Percentiles rank a stretch among this genome's conserved stretches.
Conservation (phyloP, 2,329 filamentous ascomycete genomes). For the Verticillium dahliae region DNA sequence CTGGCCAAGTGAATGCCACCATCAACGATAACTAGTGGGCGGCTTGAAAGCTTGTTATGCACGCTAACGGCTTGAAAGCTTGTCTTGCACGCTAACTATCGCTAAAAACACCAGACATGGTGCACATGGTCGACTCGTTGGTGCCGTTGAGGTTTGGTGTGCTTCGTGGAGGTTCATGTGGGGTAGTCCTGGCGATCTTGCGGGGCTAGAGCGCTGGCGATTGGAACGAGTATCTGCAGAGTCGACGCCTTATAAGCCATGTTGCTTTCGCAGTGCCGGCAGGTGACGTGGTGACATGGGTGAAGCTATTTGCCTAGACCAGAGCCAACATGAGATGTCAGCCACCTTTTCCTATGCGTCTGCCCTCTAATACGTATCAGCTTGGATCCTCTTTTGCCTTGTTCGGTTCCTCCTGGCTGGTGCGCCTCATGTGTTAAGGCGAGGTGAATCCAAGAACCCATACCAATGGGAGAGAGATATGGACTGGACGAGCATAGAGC, state of each 20-base stretch:
- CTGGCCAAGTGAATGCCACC: too few species aligned
- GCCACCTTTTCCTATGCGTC: too few species aligned
- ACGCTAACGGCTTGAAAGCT: not conserved
- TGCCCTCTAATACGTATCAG: not conserved
- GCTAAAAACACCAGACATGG: not conserved
- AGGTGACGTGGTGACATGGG: too few species aligned
- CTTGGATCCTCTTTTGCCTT: not conserved
- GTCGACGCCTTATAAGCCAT: not conserved
- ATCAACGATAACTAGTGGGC: not conserved
- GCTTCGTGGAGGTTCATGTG: not conserved
- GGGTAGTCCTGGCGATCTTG: not conserved
- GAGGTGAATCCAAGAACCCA: not conserved
- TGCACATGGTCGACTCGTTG: not conserved
- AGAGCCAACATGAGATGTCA: too few species aligned
- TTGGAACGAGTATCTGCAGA: not conserved
- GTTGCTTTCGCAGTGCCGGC: not conserved
- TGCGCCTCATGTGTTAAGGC: not conserved
- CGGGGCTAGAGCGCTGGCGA: not conserved
- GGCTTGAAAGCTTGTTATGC: not conserved
- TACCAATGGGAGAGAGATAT: too few species aligned
- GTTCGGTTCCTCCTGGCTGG: not conserved
- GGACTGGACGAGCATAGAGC: too few species aligned
- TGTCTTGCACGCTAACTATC: not conserved
- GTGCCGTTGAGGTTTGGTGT: not conserved
- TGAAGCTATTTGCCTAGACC: too few species aligned